Conservation (phyloP, 768 basidiomycete genomes). For the Hygrophoropsis aurantiaca region DNA sequence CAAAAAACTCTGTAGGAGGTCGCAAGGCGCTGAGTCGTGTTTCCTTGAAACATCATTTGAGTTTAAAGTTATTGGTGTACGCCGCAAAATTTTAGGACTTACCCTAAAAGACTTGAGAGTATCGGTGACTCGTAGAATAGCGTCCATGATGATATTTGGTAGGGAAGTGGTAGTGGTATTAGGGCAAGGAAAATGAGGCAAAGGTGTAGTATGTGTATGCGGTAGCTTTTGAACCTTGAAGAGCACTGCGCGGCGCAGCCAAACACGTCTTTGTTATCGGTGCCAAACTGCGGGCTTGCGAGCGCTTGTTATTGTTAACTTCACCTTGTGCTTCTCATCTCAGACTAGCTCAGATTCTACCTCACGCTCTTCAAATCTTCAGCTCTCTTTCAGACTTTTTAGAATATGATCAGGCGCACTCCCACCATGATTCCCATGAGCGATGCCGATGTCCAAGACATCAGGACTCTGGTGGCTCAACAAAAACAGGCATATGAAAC, state of each 20-base stretch:
- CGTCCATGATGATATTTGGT: conserved; percentile 52
- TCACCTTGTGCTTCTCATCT: no score
- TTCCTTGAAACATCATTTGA: conserved; percentile 49
- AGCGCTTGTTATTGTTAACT: background rate
- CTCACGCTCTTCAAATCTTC: no score
- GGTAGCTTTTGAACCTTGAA: conserved; percentile 25
- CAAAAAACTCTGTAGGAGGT: conserved; percentile 77
- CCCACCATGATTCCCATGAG: conserved; percentile 78
- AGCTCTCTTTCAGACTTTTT: no score
- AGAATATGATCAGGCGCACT: conserved; percentile 67
- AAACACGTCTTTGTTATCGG: conserved; percentile 13
- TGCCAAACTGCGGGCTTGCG: conserved; percentile 5
- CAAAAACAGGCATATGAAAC: conserved; percentile 43
- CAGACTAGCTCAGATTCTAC: no score
- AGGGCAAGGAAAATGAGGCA: background rate
- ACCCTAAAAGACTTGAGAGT: conserved; percentile 71
- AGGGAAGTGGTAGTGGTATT: conserved; percentile 3
- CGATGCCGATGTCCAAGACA: conserved; percentile 77
- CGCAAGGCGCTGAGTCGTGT: conserved; percentile 75
- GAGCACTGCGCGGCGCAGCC: conserved; percentile 13
- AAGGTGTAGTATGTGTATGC: background rate
- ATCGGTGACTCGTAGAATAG: conserved; percentile 63
- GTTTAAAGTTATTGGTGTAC: conserved; percentile 1
- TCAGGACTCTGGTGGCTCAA: conserved; percentile 58
- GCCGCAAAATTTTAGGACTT: conserved; percentile 21